Evolutionary conservation across 352 stramenopile genomes (phyloP), one percentile per base, ranked within the genome.

Genomic region (Lagenidium sp.): DNA sequence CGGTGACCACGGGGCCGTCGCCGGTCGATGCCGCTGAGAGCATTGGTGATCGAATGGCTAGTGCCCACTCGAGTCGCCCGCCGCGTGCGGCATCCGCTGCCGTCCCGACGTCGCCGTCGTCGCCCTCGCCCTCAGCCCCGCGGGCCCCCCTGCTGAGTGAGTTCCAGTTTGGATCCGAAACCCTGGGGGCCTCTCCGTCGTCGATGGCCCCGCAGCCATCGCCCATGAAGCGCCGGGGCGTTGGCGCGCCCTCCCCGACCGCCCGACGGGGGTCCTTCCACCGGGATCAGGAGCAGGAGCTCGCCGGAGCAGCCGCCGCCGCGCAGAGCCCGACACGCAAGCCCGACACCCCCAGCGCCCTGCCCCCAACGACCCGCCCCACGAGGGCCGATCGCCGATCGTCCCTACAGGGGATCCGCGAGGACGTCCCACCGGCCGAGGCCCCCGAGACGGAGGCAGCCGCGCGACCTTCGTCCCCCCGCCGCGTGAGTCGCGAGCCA

Each of bases 351-450:
- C 53, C 53, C 0, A 62, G 53, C 29, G 38, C 38, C 7, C 19
- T 41, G 21, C 47, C 53, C 4, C n/a, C n/a, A n/a, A 41, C 53
- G 8, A 18, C 25, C 2, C 42, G 47, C 8, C 20, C 36, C 6
- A 12, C 47, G 1, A 46, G 53, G 4, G 23, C 44, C 12, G 53
- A 56, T 21, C 46, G 53, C 19, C 46, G 53, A 4, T 21, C 8
- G 7, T 46, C 41, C 22, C 63, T 79, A 1, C 45, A 79, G 13
- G 61, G 68, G 6, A 73, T 81, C 53, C 30, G n/a, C 1, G 53
- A 62, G 32, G 53, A 62, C 37, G 37, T 41, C 35, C 8, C 8
- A 13, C 28, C 8, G 28, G 12, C 12, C 13, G 44, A 29, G 36
- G n/a, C 23, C 4, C 13, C 11, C 10, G 20, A 16, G 1, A 24